A percentile compares a stretch with the other conserved stretches of the same genome.
Conservation (phyloP, 192 early-diverging fungal genomes). For the Entomortierella chlamydospora region DNA sequence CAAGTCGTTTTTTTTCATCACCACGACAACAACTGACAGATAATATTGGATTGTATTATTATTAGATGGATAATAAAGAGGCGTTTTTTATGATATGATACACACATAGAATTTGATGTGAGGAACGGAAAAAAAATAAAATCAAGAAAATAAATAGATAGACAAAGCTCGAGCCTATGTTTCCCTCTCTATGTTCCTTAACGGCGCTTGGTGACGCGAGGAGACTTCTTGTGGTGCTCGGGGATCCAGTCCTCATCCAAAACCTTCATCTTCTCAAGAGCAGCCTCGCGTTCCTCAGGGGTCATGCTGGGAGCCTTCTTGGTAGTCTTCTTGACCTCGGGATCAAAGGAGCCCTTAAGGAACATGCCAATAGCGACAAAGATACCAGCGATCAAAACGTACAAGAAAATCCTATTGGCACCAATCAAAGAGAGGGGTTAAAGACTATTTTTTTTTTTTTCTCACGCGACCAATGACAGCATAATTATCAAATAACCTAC, state of each 20-base stretch:
- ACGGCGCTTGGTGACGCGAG: constrained; percentile 45
- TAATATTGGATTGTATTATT: not conserved
- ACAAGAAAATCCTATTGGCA: constrained; percentile 42
- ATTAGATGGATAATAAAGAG: not conserved
- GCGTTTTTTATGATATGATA: constrained; percentile 19
- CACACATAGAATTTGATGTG: constrained; percentile 12
- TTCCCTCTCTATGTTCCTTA: not conserved
- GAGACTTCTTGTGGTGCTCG: constrained; percentile 57
- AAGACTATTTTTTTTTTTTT: not conserved
- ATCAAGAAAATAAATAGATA: not conserved
- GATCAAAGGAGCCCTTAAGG: constrained; percentile 43
- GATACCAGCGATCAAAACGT: constrained; percentile 49
- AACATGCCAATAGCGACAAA: constrained; percentile 44
- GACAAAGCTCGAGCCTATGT: not conserved
- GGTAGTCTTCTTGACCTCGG: constrained; percentile 33
- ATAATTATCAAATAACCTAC: constrained; percentile 10
- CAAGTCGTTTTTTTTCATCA: too few species aligned
- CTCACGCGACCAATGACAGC: not conserved
- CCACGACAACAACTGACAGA: too few species aligned
- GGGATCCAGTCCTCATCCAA: constrained; percentile 57
- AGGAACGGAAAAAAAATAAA: not conserved
- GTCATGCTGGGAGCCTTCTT: constrained; percentile 51
- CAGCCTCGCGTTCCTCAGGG: constrained; percentile 52
- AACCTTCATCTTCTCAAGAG: constrained; percentile 49
- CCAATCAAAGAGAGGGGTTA: not conserved